Evolutionary conservation across 176 grass and related monocot species (phyloP).

Genomic region (Neostapfia colusana): DNA sequence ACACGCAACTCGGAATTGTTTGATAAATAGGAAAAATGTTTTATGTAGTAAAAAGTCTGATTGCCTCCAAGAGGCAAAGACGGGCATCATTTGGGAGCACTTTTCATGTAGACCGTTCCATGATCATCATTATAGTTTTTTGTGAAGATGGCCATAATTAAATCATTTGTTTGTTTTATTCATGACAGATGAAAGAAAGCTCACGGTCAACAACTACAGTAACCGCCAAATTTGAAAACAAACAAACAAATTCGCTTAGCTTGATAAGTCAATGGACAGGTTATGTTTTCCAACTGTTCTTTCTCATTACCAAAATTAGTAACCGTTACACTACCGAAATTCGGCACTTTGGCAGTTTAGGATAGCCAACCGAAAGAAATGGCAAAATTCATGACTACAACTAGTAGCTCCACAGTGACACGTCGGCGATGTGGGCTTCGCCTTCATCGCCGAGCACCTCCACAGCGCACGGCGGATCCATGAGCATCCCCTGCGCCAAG

Average conservation of each 20-base stretch:
- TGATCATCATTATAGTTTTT: too few relatives aligned
- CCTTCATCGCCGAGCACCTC: conserved; percentile 23
- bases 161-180: too few relatives aligned
- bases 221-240: neutral
- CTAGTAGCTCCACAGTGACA: conserved; percentile 48
- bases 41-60: too few relatives aligned
- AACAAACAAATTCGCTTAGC: neutral
- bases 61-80: too few relatives aligned
- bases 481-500: conserved; percentile 63
- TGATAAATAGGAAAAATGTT: too few relatives aligned
- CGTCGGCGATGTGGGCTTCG: neutral
- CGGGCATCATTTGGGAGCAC: too few relatives aligned
- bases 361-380: neutral
- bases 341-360: neutral
- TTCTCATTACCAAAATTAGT: conserved; percentile 26
- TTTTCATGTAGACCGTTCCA: too few relatives aligned
- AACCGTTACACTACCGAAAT: neutral
- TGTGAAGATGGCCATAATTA: too few relatives aligned
- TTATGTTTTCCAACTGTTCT: conserved; percentile 13
- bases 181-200: too few relatives aligned
- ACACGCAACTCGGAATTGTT: too few relatives aligned
- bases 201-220: neutral
- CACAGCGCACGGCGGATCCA: conserved; percentile 13
- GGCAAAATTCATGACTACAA: too few relatives aligned
- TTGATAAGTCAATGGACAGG: neutral